phyloP scores from a whole-genome alignment of 2,329 filamentous ascomycete species.

The Truncatella angustata region DNA sequence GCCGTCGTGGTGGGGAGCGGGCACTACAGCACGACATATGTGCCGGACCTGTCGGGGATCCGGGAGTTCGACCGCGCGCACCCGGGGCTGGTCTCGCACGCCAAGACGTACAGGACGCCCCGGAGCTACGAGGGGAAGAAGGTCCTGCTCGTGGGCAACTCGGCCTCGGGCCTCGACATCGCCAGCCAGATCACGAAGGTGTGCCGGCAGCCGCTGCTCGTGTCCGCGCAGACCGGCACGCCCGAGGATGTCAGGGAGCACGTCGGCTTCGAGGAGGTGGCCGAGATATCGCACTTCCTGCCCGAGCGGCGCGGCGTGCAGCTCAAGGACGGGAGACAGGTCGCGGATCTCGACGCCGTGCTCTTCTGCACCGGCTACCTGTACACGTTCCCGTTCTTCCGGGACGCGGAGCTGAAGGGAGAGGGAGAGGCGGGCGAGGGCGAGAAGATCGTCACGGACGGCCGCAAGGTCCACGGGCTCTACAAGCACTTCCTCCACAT shows the following conservation, averaged over 20 bases:
- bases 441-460: slow-evolving; percentile 60
- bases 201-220: slow-evolving; percentile 59
- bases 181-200: slow-evolving; percentile 68
- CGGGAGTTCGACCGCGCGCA: slow-evolving; percentile 56
- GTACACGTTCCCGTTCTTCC: slow-evolving; percentile 75
- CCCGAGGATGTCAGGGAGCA: slow-evolving; percentile 41
- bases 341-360: slow-evolving; percentile 69
- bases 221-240: slow-evolving; percentile 56
- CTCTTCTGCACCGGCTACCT: slow-evolving; percentile 91
- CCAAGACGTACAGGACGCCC: slow-evolving; percentile 74
- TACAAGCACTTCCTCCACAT: slow-evolving; percentile 81
- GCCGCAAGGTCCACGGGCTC: slow-evolving; percentile 66
- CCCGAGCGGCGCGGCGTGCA: slow-evolving; percentile 53
- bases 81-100: slow-evolving; percentile 65
- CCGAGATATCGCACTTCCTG: slow-evolving; percentile 58
- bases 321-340: slow-evolving; percentile 62
- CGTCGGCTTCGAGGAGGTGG: slow-evolving; percentile 48
- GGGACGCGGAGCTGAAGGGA: slow-evolving; percentile 35
- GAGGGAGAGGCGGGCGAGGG: too few relatives aligned
- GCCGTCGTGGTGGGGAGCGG: slow-evolving; percentile 75
- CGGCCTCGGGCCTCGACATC: slow-evolving; percentile 82
- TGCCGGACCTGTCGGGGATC: slow-evolving; percentile 63
- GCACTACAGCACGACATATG: slow-evolving; percentile 68
- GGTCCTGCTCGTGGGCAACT: slow-evolving; percentile 80
- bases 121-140: slow-evolving; percentile 65